A percentile compares a stretch with the other conserved stretches of the same genome.
Conservation (phyloP, 1,284 basidiomycete species). For the Austroboletus novae-zelandiae region DNA sequence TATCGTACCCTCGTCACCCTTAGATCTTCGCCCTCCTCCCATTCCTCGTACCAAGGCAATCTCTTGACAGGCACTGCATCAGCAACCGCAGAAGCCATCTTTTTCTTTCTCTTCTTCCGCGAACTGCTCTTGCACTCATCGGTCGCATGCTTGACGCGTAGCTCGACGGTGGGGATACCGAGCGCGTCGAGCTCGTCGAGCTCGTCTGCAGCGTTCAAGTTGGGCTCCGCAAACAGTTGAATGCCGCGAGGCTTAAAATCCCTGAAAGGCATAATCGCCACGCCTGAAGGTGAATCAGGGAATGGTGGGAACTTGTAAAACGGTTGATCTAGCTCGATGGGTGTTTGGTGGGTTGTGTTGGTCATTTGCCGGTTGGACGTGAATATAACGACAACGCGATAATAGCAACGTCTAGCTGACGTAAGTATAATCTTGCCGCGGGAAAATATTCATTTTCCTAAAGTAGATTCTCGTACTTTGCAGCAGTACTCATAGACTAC, state of each 20-base stretch:
- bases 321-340: slow-evolving; percentile 15
- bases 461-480: no score
- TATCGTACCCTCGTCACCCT: slow-evolving; percentile 31
- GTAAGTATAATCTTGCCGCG: no score
- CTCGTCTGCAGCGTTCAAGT: slow-evolving; percentile 29
- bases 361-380: slow-evolving; percentile 22
- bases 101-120: slow-evolving; percentile 37
- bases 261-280: slow-evolving; percentile 55
- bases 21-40: slow-evolving; percentile 55
- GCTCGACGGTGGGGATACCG: slow-evolving; percentile 60
- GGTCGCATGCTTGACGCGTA: slow-evolving; percentile 51
- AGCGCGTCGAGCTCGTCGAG: slow-evolving; percentile 57
- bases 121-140: slow-evolving; percentile 46
- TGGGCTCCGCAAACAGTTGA: slow-evolving; percentile 35
- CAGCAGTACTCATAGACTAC: no score
- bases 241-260: slow-evolving; percentile 63
- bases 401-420: no score
- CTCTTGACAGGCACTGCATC: slow-evolving; percentile 28
- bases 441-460: no score
- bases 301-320: slow-evolving; percentile 58
- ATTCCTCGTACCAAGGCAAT: slow-evolving; percentile 61
- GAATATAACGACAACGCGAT: neutral
- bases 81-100: slow-evolving; percentile 36
- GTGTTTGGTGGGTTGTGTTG: slow-evolving; percentile 5
- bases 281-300: slow-evolving; percentile 50